A percentile compares a stretch with the other conserved stretches of the same genome.
phyloP scores from a whole-genome alignment of 495 filamentous ascomycete species.

The Neurospora intermedia region DNA sequence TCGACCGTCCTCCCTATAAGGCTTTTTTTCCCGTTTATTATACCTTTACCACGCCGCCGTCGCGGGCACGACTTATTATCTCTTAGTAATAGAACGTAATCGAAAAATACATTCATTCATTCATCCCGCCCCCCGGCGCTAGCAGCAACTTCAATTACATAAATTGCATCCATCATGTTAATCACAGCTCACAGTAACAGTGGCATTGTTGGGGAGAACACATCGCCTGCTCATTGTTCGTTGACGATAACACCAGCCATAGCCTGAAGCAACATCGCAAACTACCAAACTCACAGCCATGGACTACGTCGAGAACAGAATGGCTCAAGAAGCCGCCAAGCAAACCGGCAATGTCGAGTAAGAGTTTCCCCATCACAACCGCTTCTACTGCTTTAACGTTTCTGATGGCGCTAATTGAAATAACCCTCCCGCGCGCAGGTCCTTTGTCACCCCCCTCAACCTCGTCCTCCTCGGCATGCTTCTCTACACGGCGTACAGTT shows the following conservation, averaged over 20 bases:
- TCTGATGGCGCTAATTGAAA: background rate
- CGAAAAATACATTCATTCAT: no score
- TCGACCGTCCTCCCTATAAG: no score
- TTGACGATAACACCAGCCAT: background rate
- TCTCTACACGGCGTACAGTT: constrained; percentile 56
- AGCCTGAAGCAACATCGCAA: background rate
- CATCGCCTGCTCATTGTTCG: background rate
- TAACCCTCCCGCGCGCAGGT: constrained; percentile 31
- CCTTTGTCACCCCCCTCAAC: constrained; percentile 70
- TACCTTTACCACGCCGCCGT: no score
- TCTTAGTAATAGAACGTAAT: no score
- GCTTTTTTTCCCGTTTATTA: no score
- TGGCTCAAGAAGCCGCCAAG: constrained; percentile 37
- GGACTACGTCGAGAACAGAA: constrained; percentile 47
- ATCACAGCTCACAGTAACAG: background rate
- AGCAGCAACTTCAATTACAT: background rate
- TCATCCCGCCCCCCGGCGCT: background rate
- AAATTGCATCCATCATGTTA: background rate
- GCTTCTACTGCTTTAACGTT: background rate
- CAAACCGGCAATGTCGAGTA: constrained; percentile 8
- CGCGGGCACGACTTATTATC: no score
- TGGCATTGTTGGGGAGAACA: background rate
- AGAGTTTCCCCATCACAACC: background rate
- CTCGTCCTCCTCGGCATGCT: constrained; percentile 60
- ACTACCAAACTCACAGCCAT: constrained; percentile 17